Evolutionary conservation across 1,284 basidiomycete species (phyloP).

Genomic region (Chalciporus piperatoides): DNA sequence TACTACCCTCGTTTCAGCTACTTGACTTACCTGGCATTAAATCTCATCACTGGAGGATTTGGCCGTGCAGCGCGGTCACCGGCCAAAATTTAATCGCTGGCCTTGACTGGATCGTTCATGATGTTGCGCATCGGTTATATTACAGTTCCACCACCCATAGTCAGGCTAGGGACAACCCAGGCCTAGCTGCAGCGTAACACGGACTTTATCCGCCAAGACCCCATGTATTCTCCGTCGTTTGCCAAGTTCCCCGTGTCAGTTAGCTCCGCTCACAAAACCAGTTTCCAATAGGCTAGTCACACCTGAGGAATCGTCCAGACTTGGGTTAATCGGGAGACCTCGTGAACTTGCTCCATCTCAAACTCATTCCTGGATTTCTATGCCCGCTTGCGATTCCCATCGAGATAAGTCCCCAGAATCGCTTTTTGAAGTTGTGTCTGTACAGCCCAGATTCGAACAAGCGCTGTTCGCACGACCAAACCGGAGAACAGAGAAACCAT

Average conservation of each 20-base stretch:
- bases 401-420: constrained; percentile 6
- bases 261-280: constrained; percentile 13
- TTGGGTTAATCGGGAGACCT: constrained; percentile 15
- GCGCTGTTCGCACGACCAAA: constrained; percentile 10
- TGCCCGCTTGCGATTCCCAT: constrained; percentile 11
- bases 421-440: constrained; percentile 12
- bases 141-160: constrained; percentile 40
- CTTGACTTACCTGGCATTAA: constrained; percentile 75
- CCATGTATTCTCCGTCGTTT: background rate
- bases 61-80: constrained; percentile 89
- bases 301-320: constrained; percentile 5
- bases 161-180: constrained; percentile 3
- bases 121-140: constrained; percentile 81
- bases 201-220: background rate
- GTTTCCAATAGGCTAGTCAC: background rate
- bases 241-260: constrained; percentile 6
- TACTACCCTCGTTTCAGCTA: constrained; percentile 44
- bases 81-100: constrained; percentile 83
- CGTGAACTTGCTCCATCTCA: background rate
- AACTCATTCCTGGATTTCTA: constrained; percentile 1
- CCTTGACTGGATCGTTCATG: constrained; percentile 92
- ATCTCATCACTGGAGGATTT: constrained; percentile 88
- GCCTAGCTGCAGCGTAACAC: constrained; percentile 1
- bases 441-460: constrained; percentile 11
- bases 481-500: constrained; percentile 5